phyloP scores from a whole-genome alignment of 2,329 filamentous ascomycete genomes.

The Leptographium wingfieldii region DNA sequence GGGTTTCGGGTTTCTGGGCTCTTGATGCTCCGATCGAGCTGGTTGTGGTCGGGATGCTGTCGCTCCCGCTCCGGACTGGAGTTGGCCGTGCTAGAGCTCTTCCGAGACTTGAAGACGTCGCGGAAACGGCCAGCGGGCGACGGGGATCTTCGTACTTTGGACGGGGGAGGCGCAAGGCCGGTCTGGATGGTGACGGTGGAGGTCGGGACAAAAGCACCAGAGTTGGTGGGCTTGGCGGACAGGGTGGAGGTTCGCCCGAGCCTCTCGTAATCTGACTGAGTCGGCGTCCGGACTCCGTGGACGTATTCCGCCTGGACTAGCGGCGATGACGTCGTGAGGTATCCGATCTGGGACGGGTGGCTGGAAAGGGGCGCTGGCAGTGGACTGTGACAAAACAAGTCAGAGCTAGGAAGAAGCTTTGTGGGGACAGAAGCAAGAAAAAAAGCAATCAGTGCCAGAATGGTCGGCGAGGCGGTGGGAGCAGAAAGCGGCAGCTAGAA shows the following conservation, averaged over 20 bases:
- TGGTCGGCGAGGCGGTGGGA: not conserved
- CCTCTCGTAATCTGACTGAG: slow-evolving; percentile 17
- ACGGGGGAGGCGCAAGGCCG: slow-evolving; percentile 28
- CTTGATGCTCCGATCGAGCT: slow-evolving; percentile 6
- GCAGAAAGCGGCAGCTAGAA: not conserved
- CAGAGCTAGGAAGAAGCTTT: not conserved
- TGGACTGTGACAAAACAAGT: not conserved
- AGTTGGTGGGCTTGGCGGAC: slow-evolving; percentile 8
- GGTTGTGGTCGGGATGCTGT: not conserved
- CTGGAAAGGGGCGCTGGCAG: slow-evolving; percentile 38
- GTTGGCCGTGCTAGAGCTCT: slow-evolving; percentile 28
- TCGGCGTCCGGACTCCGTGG: slow-evolving; percentile 28
- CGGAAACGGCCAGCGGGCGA: slow-evolving; percentile 62
- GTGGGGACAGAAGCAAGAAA: not conserved
- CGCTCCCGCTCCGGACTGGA: slow-evolving; percentile 24
- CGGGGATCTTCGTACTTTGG: slow-evolving; percentile 41
- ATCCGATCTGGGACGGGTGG: slow-evolving; percentile 53
- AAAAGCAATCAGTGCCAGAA: not conserved
- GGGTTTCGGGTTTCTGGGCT: not conserved
- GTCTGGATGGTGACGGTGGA: slow-evolving; percentile 19
- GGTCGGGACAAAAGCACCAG: slow-evolving; percentile 21
- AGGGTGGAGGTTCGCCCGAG: slow-evolving; percentile 26
- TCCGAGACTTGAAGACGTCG: slow-evolving; percentile 54
- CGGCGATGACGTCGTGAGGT: slow-evolving; percentile 57
- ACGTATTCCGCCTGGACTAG: slow-evolving; percentile 46